These are phyloP conservation scores for Smallanthus sonchifolius DNA, from an alignment of 129 eudicot species.

Conservation along the genomic window DNA sequence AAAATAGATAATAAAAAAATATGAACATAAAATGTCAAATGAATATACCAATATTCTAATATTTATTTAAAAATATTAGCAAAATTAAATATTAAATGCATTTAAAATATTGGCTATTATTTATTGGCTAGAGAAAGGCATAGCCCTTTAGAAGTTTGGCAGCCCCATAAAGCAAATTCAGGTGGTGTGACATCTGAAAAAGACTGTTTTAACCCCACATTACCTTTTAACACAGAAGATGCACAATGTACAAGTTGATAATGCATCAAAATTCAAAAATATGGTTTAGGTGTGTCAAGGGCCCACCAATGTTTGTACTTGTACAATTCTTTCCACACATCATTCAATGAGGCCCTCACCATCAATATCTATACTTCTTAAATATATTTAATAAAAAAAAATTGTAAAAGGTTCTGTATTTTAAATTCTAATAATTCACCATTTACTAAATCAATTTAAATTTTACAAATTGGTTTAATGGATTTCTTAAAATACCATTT, in stretches of 20 bases:
- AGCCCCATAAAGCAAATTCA: constrained; percentile 30
- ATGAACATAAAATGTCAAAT: too few relatives aligned
- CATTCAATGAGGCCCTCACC: constrained; percentile 36
- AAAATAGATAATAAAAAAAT: too few relatives aligned
- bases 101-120: not conserved
- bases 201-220: constrained; percentile 25
- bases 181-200: constrained; percentile 32
- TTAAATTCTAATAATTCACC: too few relatives aligned
- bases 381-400: too few relatives aligned
- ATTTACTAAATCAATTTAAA: not conserved
- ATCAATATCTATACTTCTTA: constrained; percentile 16
- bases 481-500: not conserved
- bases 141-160: constrained; percentile 33
- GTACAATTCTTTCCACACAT: constrained; percentile 51
- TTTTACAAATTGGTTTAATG: not conserved
- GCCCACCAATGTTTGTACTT: constrained; percentile 51
- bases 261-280: constrained; percentile 16
- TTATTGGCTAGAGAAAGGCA: constrained; percentile 20
- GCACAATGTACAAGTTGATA: constrained; percentile 12
- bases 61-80: too few relatives aligned
- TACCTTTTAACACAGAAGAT: constrained; percentile 6
- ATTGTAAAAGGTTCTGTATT: not conserved
- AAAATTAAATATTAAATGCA: not conserved
- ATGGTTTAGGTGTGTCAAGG: constrained; percentile 29
- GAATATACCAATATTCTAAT: too few relatives aligned